phyloP scores from a whole-genome alignment of 345 rosid species.

The Citrus trifoliata region DNA sequence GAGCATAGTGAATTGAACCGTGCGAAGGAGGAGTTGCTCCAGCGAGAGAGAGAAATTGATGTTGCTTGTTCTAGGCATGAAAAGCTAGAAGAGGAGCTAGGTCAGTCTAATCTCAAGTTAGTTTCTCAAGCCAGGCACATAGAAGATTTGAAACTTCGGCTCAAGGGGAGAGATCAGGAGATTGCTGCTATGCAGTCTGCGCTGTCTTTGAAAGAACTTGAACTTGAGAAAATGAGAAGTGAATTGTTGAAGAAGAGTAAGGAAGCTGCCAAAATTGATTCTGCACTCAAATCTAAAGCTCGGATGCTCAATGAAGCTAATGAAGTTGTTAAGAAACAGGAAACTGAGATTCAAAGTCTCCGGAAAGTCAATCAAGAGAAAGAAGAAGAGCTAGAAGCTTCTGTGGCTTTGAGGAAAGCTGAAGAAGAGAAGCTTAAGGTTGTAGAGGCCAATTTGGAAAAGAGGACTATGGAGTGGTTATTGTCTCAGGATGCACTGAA shows the following conservation, averaged over 20 bases:
- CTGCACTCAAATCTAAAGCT: slow-evolving; percentile 52
- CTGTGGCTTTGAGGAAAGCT: slow-evolving; percentile 34
- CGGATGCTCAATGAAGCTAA: slow-evolving; percentile 57
- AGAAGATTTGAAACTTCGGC: slow-evolving; percentile 52
- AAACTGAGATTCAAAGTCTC: slow-evolving; percentile 55
- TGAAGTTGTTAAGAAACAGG: slow-evolving; percentile 61
- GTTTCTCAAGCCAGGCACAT: slow-evolving; percentile 71
- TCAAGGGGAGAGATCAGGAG: slow-evolving; percentile 53
- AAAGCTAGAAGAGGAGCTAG: slow-evolving; percentile 54
- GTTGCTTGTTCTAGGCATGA: slow-evolving; percentile 54
- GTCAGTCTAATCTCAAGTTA: slow-evolving; percentile 44
- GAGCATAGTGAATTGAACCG: slow-evolving; percentile 48
- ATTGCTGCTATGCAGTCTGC: slow-evolving; percentile 42
- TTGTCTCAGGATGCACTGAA: slow-evolving; percentile 60
- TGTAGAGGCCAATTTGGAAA: slow-evolving; percentile 58
- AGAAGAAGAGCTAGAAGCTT: slow-evolving; percentile 63
- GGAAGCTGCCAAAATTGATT: slow-evolving; percentile 36
- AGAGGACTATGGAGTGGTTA: slow-evolving; percentile 71
- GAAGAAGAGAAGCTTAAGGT: slow-evolving; percentile 65
- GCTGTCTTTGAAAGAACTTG: slow-evolving; percentile 48
- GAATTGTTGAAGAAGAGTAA: slow-evolving; percentile 48
- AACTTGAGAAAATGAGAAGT: slow-evolving; percentile 44
- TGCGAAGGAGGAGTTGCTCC: slow-evolving; percentile 53
- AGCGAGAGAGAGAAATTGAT: slow-evolving; percentile 45
- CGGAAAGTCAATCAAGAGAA: slow-evolving; percentile 43